phyloP scores from a whole-genome alignment of 2,329 filamentous ascomycete genomes.

The Moelleriella libera region DNA sequence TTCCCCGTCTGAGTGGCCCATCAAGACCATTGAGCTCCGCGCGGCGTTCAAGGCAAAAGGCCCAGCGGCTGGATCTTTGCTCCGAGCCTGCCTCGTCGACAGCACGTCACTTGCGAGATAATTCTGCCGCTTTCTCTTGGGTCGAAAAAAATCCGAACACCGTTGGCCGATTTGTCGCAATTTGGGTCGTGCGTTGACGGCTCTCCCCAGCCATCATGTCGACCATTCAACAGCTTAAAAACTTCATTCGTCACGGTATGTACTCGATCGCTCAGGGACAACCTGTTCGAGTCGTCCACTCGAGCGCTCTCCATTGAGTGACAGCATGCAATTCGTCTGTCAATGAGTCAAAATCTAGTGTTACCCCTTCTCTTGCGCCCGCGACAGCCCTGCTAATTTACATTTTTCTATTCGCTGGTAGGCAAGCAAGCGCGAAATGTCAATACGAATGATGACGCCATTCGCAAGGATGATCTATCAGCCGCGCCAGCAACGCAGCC shows the following conservation, averaged over 20 bases:
- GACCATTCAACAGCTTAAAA: conserved; percentile 90
- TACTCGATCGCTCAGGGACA: background rate
- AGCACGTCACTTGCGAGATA: background rate
- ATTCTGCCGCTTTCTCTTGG: too few relatives aligned
- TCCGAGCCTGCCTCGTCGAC: background rate
- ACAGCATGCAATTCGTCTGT: too few relatives aligned
- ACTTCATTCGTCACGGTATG: conserved; percentile 86
- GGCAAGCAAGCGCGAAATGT: conserved; percentile 77
- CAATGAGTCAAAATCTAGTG: too few relatives aligned
- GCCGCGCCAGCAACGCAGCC: conserved; percentile 38
- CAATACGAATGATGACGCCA: conserved; percentile 33
- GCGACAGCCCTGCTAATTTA: background rate
- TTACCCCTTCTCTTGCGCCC: too few relatives aligned
- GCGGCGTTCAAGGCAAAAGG: too few relatives aligned
- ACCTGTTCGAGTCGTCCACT: too few relatives aligned
- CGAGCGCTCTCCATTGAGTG: too few relatives aligned
- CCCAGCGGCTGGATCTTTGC: too few relatives aligned
- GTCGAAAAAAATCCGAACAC: background rate
- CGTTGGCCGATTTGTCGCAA: background rate
- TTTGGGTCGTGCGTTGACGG: background rate
- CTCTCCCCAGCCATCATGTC: conserved; percentile 30
- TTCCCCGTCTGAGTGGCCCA: too few relatives aligned
- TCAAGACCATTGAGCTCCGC: too few relatives aligned
- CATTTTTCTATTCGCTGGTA: conserved; percentile 12
- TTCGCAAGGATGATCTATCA: conserved; percentile 37